These are phyloP conservation scores for Barnettozyma pratensis DNA, from an alignment of 805 yeast species.

Conservation along the genomic window DNA sequence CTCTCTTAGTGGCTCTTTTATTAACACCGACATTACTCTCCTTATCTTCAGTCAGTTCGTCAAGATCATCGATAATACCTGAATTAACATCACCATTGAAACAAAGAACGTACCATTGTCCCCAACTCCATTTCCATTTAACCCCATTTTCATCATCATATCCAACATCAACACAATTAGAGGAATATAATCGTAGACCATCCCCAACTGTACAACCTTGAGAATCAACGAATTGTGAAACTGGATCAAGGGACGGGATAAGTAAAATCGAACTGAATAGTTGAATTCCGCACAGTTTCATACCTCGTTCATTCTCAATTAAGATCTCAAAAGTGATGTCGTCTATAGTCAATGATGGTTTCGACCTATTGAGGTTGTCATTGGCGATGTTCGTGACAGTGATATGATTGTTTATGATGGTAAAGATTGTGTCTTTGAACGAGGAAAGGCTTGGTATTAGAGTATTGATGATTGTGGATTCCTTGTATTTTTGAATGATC, in stretches of 20 bases:
- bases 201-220: conserved; percentile 9
- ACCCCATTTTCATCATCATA: conserved; percentile 17
- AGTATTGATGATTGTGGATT: neutral
- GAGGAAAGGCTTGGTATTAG: neutral
- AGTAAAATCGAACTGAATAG: conserved; percentile 42
- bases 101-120: conserved; percentile 71
- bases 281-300: conserved; percentile 47
- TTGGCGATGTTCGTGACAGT: neutral
- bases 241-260: conserved; percentile 40
- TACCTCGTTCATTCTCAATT: conserved; percentile 52
- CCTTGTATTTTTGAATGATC: neutral
- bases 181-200: conserved; percentile 4
- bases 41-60: neutral
- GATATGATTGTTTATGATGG: neutral
- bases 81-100: conserved; percentile 14
- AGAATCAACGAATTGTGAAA: conserved; percentile 19
- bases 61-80: neutral
- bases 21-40: neutral
- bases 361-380: neutral
- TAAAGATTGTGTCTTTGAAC: neutral
- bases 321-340: conserved; percentile 32
- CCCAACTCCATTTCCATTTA: conserved; percentile 66
- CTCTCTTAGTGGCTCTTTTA: neutral
- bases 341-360: neutral
- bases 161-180: conserved; percentile 1